Base-by-base conservation (phyloP, 768 basidiomycete species). In the Exsudoporus frostii region DNA sequence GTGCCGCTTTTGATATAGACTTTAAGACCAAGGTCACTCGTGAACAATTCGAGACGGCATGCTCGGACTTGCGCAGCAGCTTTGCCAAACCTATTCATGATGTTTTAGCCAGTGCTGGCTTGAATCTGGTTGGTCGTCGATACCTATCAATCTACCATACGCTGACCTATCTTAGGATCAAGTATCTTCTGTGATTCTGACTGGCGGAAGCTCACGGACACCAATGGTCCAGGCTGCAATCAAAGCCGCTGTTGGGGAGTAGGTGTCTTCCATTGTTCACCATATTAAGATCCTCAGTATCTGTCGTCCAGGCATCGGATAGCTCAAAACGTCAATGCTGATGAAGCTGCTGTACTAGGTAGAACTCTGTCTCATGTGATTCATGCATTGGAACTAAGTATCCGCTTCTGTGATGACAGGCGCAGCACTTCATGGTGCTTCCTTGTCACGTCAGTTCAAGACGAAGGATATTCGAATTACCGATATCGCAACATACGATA, bases 331-430 rank as follows among this genome's bases (percentile, higher is more conserved):
- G 91, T 99, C 55, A 98, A 99, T 67, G 88, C 96, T 0, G 97
- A 98, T 66, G 97, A 99, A 73, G 91, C 93, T 0, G 90, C 89
- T 24, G 96, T 98, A 19, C 81, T 99, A 40, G 93, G 88, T 78
- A 68, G 20, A 60, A 45, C 22, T 7, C 7, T 20, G 15, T 54
- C 22, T 48, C 17, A 3, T 41, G 45, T 52, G 34, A 39, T 2
- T 15, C 1, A 30, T 42, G 27, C 20, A n/a, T 49, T 48, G 27
- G 25, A 49, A 47, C 61, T 50, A 50, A 54, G 5, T 30, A 19
- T 24, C 19, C 48, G 9, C 10, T 19, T 53, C 29, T 15, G 17
- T 29, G 34, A 42, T 9, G 15, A 46, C 50, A 76, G 84, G 87
- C 39, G 94, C 96, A 22, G 96, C 90, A 1, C 84, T 97, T 45